Evolutionary conservation across 768 basidiomycete species (phyloP), one percentile per base, ranked within the genome.

Genomic region (Chalciporus pseudorubinellus): DNA sequence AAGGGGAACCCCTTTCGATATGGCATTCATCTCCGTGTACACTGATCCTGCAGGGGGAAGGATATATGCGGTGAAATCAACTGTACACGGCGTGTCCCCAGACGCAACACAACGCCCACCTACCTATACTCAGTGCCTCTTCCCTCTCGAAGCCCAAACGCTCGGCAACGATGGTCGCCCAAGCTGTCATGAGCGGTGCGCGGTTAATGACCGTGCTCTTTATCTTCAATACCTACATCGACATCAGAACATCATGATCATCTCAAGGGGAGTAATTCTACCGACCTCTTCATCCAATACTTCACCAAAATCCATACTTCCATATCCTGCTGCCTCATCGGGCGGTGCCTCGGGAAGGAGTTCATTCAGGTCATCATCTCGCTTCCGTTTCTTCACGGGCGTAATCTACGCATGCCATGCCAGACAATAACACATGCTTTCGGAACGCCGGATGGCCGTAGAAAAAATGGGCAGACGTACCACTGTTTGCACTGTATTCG

Each of bases 151-250:
- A 98, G 2, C 93, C 90, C 55, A 97, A 75, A 34, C 84, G 77
- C 59, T 92, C 90, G 4, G 91, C 88, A 22, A 98, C 90, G 29
- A 92, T 70, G 46, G 79, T 88, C 2, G 92, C 84, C 95, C 95
- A 98, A 2, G 89, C 92, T 49, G 86, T 93, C 89, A 98, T 90
- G 40, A 98, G 77, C 0, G 95, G 95, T 1, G 95, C 95, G 20
- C 95, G 84, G 68, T 98, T 98, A 40, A 91, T 78, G 18, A 92
- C 77, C 18, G 82, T 76, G 8, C 73, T 76, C 57, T 91, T 86
- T 18, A 67, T 69, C 54, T 67, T 73, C 39, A 97, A 74, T 8
- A 75, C 66, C 89, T 92, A 52, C 22, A 20, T 40, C 40, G 4
- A n/a, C 34, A 46, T 57, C 38, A 44, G 3, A 36, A 13, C n/a